Evolutionary conservation across 331 rosid genomes (phyloP).

Genomic region (Phaseolus coccineus): DNA sequence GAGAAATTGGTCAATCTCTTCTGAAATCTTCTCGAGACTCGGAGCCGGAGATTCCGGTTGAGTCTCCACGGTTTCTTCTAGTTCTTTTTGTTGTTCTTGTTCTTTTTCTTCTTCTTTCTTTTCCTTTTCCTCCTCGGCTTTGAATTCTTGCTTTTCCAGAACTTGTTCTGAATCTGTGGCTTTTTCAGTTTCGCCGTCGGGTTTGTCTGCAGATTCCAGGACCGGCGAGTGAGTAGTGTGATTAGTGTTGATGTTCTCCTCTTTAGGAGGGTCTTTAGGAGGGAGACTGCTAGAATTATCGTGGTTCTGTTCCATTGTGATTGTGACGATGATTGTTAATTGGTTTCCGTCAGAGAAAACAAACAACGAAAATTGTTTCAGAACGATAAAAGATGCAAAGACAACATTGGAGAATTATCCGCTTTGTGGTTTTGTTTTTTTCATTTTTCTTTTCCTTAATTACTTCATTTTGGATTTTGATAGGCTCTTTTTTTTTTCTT

Average conservation of each 20-base stretch:
- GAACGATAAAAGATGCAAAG: conserved; percentile 44
- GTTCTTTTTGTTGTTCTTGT: background rate
- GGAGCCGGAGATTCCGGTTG: conserved; percentile 38
- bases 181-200: conserved; percentile 7
- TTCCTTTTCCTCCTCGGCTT: background rate
- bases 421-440: background rate
- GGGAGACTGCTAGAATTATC: conserved; percentile 29
- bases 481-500: background rate
- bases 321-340: background rate
- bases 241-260: conserved; percentile 1
- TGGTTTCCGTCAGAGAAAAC: conserved; percentile 41
- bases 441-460: conserved; percentile 1
- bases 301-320: conserved; percentile 56
- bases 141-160: background rate
- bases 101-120: background rate
- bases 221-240: background rate
- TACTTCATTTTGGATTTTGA: conserved; percentile 5
- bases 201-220: background rate
- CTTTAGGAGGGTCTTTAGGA: background rate
- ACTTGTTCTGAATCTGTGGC: background rate
- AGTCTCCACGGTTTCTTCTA: background rate
- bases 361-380: conserved; percentile 36
- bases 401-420: conserved; percentile 47
- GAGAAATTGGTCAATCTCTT: conserved; percentile 51
- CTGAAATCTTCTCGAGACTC: conserved; percentile 45